A percentile compares a stretch with the other conserved stretches of the same genome.
Conservation (phyloP, 352 stramenopile species). For the Phytophthora chlamydospora region DNA sequence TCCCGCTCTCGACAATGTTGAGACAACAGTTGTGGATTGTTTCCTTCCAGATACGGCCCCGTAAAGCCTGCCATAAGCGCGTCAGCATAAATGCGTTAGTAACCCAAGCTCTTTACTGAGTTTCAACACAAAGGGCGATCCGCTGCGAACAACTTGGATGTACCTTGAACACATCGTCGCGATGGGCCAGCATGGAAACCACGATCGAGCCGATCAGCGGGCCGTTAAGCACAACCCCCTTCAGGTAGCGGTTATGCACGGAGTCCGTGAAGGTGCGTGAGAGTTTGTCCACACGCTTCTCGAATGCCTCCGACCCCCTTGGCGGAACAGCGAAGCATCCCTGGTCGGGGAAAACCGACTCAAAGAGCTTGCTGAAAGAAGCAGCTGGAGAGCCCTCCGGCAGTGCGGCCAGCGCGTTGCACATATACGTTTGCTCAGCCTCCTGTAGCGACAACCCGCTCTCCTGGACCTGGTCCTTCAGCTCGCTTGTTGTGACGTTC, state of each 20-base stretch:
- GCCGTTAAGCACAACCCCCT: constrained; percentile 74
- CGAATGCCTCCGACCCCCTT: constrained; percentile 45
- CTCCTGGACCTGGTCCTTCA: constrained; percentile 69
- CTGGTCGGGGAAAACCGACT: constrained; percentile 60
- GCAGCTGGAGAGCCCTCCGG: constrained; percentile 25
- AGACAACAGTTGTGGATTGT: constrained; percentile 84
- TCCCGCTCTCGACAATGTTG: constrained; percentile 77
- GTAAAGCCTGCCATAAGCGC: constrained; percentile 52
- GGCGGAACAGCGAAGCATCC: constrained; percentile 58
- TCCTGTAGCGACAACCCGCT: constrained; percentile 64
- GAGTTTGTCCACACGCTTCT: constrained; percentile 75
- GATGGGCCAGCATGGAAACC: constrained; percentile 77
- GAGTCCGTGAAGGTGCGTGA: constrained; percentile 60
- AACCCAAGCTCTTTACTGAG: too few species aligned
- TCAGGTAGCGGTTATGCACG: constrained; percentile 68
- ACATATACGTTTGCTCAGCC: constrained; percentile 66
- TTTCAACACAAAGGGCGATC: background rate
- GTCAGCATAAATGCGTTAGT: background rate
- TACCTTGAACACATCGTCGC: constrained; percentile 71
- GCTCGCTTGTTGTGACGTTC: constrained; percentile 58
- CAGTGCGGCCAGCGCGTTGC: constrained; percentile 46
- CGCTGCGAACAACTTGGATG: background rate
- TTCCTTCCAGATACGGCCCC: constrained; percentile 73
- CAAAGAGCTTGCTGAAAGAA: constrained; percentile 50
- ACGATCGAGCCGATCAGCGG: constrained; percentile 73